Conservation (phyloP, 495 filamentous ascomycete genomes). For the Trypethelium eluteriae region DNA sequence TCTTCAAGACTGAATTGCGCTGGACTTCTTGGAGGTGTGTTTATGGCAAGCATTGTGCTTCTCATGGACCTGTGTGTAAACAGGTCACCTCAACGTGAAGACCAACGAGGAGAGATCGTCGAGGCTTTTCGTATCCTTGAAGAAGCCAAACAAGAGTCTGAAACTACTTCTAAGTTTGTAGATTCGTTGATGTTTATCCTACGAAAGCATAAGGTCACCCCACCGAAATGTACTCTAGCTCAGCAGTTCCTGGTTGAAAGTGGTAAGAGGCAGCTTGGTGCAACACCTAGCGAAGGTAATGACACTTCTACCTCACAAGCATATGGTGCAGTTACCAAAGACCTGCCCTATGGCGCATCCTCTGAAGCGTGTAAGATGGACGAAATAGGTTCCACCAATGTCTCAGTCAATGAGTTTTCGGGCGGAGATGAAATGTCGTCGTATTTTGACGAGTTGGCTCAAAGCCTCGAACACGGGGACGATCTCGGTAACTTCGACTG, state of each 20-base stretch:
- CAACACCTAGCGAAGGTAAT: neutral
- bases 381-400: neutral
- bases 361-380: neutral
- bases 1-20: constrained; percentile 23
- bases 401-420: constrained; percentile 1
- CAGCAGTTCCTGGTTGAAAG: neutral
- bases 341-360: neutral
- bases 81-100: constrained; percentile 31
- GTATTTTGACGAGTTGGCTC: constrained; percentile 19
- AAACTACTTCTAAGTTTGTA: constrained; percentile 33
- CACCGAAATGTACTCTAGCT: neutral
- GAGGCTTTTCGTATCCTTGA: constrained; percentile 42
- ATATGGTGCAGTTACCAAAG: neutral
- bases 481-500: constrained; percentile 16
- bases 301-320: neutral
- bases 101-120: constrained; percentile 38
- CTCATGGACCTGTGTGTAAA: constrained; percentile 44
- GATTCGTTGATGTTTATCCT: constrained; percentile 34
- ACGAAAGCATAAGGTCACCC: constrained; percentile 28
- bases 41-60: constrained; percentile 43
- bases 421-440: constrained; percentile 14
- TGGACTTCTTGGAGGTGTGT: constrained; percentile 41
- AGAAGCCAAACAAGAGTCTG: constrained; percentile 33
- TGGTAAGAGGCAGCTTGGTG: neutral
- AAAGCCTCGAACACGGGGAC: constrained; percentile 13